phyloP scores from a whole-genome alignment of 257 asterid species.

The Voacanga thouarsii region DNA sequence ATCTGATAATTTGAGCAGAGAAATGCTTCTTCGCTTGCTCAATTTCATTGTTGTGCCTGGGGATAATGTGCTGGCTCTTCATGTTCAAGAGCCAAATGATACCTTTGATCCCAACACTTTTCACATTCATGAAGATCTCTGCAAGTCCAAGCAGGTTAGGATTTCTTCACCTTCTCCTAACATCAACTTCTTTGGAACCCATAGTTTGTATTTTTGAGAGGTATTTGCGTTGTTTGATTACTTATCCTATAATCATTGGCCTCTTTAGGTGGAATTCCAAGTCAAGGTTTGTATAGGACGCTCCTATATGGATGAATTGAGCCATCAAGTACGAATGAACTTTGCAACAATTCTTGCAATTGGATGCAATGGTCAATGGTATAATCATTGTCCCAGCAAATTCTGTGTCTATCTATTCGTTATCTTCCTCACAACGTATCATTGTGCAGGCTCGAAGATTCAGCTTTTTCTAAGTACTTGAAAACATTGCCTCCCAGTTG shows the following conservation, averaged over 20 bases:
- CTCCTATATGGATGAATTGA: constrained; percentile 52
- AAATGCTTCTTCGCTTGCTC: constrained; percentile 62
- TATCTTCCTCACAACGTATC: neutral
- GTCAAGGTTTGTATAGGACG: constrained; percentile 59
- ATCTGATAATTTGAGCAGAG: constrained; percentile 64
- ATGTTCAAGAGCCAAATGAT: constrained; percentile 48
- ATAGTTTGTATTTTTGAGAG: neutral
- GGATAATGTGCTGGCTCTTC: constrained; percentile 66
- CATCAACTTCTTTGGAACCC: neutral
- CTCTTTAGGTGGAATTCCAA: constrained; percentile 66
- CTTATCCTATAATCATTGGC: neutral
- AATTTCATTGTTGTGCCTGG: constrained; percentile 34
- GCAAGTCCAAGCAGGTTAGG: constrained; percentile 44
- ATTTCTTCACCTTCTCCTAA: neutral
- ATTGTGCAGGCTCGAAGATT: constrained; percentile 45
- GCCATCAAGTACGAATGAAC: constrained; percentile 60
- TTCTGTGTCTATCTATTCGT: neutral
- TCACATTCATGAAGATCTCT: constrained; percentile 45
- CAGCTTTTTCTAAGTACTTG: constrained; percentile 35
- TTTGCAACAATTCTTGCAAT: constrained; percentile 46
- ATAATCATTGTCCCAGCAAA: neutral
- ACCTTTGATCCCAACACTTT: constrained; percentile 64
- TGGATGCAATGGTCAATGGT: constrained; percentile 36
- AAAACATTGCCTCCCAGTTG: constrained; percentile 83
- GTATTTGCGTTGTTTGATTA: neutral